A percentile compares a stretch with the other conserved stretches of the same genome.
phyloP scores from a whole-genome alignment of 148 eudicot genomes.

The Oxyria digyna region DNA sequence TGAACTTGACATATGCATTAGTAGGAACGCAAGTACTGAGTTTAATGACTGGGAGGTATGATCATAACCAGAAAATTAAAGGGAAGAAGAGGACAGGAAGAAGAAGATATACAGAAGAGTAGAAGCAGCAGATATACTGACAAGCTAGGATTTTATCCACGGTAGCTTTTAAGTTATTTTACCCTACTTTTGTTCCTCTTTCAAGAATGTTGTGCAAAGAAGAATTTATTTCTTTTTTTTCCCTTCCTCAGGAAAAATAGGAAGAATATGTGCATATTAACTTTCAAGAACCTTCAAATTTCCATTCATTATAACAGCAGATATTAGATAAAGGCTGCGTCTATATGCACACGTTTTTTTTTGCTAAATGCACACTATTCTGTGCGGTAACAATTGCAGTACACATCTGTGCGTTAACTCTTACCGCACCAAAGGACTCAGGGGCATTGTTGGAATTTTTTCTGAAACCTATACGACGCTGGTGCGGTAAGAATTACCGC shows the following conservation, averaged over 20 bases:
- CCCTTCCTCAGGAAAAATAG: not conserved
- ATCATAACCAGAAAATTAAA: not conserved
- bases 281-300: not conserved
- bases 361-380: no score
- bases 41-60: conserved; percentile 8
- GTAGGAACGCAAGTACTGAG: not conserved
- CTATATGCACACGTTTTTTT: no score
- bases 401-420: no score
- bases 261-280: not conserved
- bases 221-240: not conserved
- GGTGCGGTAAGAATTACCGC: no score
- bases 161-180: not conserved
- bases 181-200: not conserved
- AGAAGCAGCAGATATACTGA: not conserved
- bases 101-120: not conserved
- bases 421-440: no score
- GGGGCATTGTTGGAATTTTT: no score
- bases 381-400: no score
- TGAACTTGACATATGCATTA: not conserved
- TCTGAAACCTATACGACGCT: no score
- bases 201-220: not conserved
- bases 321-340: not conserved
- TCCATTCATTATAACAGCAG: not conserved
- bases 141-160: not conserved
- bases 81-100: not conserved